Evolutionary conservation across 2,329 filamentous ascomycete genomes (phyloP).

Genomic region (Pestalotiopsis sp.): DNA sequence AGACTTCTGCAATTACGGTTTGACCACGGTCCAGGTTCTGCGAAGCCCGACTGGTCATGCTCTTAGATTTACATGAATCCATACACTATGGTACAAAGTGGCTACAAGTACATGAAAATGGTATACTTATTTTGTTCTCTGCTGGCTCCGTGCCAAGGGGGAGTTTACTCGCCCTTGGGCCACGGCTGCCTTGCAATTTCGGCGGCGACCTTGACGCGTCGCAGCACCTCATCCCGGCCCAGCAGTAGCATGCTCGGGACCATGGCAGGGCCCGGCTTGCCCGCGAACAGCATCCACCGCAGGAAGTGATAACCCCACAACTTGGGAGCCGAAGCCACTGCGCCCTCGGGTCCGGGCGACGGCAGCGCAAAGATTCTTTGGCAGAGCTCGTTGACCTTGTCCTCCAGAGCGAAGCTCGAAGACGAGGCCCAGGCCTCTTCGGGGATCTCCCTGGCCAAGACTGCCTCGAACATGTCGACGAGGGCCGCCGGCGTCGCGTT

Average conservation of each 20-base stretch:
- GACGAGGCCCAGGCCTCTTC: constrained; percentile 22
- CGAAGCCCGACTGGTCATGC: constrained; percentile 1
- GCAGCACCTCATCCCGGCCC: constrained; percentile 28
- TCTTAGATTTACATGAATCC: constrained; percentile 19
- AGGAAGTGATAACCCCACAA: constrained; percentile 30
- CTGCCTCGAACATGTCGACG: constrained; percentile 17
- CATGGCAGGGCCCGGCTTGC: constrained; percentile 25
- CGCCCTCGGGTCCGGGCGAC: constrained; percentile 1
- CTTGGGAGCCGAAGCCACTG: background rate
- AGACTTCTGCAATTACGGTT: constrained; percentile 10
- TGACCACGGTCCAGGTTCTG: background rate
- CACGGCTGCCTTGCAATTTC: constrained; percentile 17
- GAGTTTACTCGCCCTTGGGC: background rate
- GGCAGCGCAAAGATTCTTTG: constrained; percentile 20
- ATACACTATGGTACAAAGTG: background rate
- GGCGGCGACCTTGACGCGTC: constrained; percentile 23
- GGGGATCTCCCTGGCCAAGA: constrained; percentile 18
- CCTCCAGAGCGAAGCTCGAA: background rate
- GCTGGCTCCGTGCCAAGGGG: background rate
- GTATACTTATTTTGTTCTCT: background rate
- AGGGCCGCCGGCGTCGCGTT: constrained; percentile 17
- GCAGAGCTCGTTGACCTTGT: constrained; percentile 19
- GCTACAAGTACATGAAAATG: background rate
- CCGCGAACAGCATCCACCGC: constrained; percentile 30
- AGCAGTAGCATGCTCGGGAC: constrained; percentile 27